phyloP scores from a whole-genome alignment of 331 rosid species.

The Spiraea crenata region DNA sequence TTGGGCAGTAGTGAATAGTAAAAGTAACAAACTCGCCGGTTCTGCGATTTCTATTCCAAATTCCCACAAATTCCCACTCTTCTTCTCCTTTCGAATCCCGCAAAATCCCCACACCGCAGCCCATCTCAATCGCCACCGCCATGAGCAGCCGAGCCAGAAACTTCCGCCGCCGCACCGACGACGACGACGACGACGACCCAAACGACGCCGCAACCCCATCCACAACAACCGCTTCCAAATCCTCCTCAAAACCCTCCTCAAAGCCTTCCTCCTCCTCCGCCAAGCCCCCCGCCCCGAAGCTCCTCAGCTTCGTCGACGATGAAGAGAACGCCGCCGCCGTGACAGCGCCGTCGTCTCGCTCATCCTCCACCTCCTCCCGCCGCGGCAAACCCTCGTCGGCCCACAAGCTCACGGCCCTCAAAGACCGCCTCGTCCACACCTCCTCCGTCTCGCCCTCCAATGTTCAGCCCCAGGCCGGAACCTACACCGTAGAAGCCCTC shows the following conservation, averaged over 20 bases:
- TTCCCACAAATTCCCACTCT: too few relatives aligned
- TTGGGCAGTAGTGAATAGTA: not conserved
- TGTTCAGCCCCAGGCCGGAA: conserved; percentile 90
- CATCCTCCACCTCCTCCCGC: conserved; percentile 45
- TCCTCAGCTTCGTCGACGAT: conserved; percentile 80
- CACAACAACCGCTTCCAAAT: too few relatives aligned
- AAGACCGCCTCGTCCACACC: conserved; percentile 60
- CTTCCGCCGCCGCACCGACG: too few relatives aligned
- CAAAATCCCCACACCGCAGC: too few relatives aligned
- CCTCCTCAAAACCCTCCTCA: too few relatives aligned
- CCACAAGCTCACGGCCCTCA: conserved; percentile 60
- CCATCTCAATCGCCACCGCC: too few relatives aligned
- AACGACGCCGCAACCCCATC: too few relatives aligned
- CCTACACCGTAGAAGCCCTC: conserved; percentile 88
- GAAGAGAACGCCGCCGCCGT: conserved; percentile 46
- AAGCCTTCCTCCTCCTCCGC: too few relatives aligned
- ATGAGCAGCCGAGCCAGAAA: too few relatives aligned
- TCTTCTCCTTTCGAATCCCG: too few relatives aligned
- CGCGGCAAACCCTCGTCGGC: conserved; percentile 52
- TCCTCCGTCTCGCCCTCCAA: conserved; percentile 55
- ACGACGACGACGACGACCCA: too few relatives aligned
- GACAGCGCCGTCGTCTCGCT: conserved; percentile 30
- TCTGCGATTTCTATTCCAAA: too few relatives aligned
- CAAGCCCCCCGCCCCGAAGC: conserved; percentile 51
- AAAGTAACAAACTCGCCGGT: not conserved